Percentiles rank a stretch among this genome's conserved stretches.
Evolutionary conservation across 78 protist genomes (phyloP).

Genomic region (Paratrimastix pyriformis): DNA sequence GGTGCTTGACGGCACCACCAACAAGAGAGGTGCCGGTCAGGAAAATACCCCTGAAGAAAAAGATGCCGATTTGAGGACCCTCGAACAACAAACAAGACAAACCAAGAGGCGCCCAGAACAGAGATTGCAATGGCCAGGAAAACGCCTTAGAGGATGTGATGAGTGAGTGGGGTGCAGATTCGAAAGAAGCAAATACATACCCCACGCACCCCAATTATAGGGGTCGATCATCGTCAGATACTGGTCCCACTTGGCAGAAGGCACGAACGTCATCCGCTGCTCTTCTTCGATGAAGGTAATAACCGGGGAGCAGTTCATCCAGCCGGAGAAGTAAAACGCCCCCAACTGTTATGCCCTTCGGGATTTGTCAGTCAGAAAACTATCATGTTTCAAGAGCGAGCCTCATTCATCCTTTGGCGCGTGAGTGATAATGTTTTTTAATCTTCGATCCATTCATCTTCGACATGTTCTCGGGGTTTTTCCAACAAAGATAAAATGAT

Average conservation of each 20-base stretch:
- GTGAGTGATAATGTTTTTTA: background rate
- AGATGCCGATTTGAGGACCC: background rate
- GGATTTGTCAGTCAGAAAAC: background rate
- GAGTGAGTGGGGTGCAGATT: too few species aligned
- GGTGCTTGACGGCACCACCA: slow-evolving; percentile 88
- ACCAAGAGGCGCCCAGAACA: slow-evolving; percentile 95
- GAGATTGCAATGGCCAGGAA: slow-evolving; percentile 77
- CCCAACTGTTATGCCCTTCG: background rate
- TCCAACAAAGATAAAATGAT: background rate
- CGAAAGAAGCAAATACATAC: too few species aligned
- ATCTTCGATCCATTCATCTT: background rate
- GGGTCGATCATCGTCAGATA: background rate
- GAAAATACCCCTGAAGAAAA: slow-evolving; percentile 68
- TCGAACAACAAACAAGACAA: slow-evolving; percentile 1
- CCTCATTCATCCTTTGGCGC: too few species aligned
- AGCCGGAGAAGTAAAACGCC: too few species aligned
- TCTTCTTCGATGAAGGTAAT: too few species aligned
- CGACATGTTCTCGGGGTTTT: background rate
- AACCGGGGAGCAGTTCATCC: too few species aligned
- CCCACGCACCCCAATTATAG: background rate
- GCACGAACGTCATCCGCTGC: too few species aligned
- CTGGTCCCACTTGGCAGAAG: too few species aligned
- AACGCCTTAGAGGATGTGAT: too few species aligned
- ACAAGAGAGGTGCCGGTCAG: slow-evolving; percentile 73
- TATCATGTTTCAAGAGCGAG: background rate